Evolutionary conservation across 1,139 yeast genomes (phyloP), one percentile per base, ranked within the genome.

Genomic region (Saccharomyces hybrid): DNA sequence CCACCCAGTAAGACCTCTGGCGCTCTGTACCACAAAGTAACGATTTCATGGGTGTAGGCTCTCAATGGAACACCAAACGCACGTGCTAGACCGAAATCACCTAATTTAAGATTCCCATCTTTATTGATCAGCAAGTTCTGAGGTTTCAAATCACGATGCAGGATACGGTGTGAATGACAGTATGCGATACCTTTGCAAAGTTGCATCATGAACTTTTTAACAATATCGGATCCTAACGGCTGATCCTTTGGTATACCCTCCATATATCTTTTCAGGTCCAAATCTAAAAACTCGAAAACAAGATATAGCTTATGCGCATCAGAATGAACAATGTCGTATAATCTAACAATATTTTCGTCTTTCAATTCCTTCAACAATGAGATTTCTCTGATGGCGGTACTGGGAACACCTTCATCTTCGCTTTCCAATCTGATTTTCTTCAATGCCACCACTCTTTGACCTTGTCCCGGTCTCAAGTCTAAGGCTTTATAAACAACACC

Each of bases 351-450:
- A 72, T 91, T 90, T 63, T 88, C 95, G 71, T 93, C 96, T 59
- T 88, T 81, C 79, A 93, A 81, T 72, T 95, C 99, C 72, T 93
- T 93, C 64, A 93, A 77, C 50, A 95, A 78, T 1, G 98, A 91
- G 63, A 93, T 93, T 71, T 93, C 99, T 62, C 99, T 80, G 59
- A 93, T 93, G 2, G 99, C 98, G 0, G 99, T 95, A 20, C 97
- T 88, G 5, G 99, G 99, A 38, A 93, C 98, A 47, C 99, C 99
- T 73, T 93, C 99, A 72, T 91, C 98, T 72, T 95, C 99, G 49
- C 96, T 89, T 69, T 95, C 99, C 54, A 95, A 77, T 57, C 99
- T 81, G 71, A 93, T 93, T 73, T 93, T 93, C 72, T 93, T 93
- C 64, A 95, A 76, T 0, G 99, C 99, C 49, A 93, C 99, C 28